Percentiles rank a stretch among this genome's conserved stretches.
Evolutionary conservation across 345 rosid species (phyloP).

Genomic region (Lumnitzera littorea): DNA sequence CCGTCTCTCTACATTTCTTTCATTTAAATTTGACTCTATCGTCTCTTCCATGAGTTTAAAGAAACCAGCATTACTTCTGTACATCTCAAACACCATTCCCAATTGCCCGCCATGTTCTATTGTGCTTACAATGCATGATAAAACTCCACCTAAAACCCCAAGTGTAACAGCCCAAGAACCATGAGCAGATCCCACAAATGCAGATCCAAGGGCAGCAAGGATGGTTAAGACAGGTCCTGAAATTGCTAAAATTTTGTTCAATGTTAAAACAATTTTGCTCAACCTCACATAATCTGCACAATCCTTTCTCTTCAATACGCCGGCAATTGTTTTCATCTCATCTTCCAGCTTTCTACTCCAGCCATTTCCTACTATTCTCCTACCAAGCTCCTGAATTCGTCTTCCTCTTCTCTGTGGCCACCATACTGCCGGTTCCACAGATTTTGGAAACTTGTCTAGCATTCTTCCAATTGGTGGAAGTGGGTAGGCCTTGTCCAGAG

Average conservation of each 20-base stretch:
- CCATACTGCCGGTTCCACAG: constrained; percentile 43
- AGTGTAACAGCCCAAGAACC: constrained; percentile 17
- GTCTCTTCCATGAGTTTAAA: constrained; percentile 34
- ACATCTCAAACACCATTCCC: constrained; percentile 59
- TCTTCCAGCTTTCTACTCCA: constrained; percentile 33
- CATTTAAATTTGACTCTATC: constrained; percentile 27
- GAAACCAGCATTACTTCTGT: constrained; percentile 40
- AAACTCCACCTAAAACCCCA: constrained; percentile 31
- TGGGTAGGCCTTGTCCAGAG: constrained; percentile 47
- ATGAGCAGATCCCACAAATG: constrained; percentile 12
- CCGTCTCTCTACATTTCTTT: constrained; percentile 23
- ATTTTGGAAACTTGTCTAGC: constrained; percentile 44
- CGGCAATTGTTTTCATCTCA: constrained; percentile 27
- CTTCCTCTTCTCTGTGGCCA: constrained; percentile 24
- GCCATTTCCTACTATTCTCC: constrained; percentile 17
- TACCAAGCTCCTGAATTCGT: not conserved
- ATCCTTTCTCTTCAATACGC: constrained; percentile 34
- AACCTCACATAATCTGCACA: constrained; percentile 33
- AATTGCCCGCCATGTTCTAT: constrained; percentile 41
- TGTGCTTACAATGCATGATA: constrained; percentile 31
- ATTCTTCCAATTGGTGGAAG: constrained; percentile 43
- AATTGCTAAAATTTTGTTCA: constrained; percentile 33
- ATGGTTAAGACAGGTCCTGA: constrained; percentile 41
- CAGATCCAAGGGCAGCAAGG: constrained; percentile 34
- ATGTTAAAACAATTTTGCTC: constrained; percentile 22